phyloP scores from a whole-genome alignment of 352 stramenopile genomes.

The Phytophthora capsici region DNA sequence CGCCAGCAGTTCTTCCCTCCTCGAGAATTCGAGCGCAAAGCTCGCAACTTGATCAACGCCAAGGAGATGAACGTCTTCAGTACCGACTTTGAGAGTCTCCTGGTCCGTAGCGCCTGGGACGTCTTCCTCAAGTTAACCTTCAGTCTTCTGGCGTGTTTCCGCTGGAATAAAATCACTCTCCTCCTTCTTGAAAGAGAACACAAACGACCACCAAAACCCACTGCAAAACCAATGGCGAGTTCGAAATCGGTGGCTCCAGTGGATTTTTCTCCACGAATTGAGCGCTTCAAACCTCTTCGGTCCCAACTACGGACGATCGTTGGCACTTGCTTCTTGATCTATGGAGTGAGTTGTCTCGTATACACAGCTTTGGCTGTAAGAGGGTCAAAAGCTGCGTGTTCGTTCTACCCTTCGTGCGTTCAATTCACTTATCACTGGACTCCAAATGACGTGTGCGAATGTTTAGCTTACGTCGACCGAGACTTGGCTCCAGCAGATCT shows the following conservation, averaged over 20 bases:
- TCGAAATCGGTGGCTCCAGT: background rate
- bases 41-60: constrained; percentile 37
- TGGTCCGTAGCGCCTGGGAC: constrained; percentile 19
- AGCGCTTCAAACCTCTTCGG: background rate
- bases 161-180: constrained; percentile 34
- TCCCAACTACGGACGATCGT: no score
- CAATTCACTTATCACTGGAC: constrained; percentile 17
- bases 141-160: constrained; percentile 41
- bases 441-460: constrained; percentile 18
- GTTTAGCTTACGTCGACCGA: constrained; percentile 37
- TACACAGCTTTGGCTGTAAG: constrained; percentile 28
- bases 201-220: background rate
- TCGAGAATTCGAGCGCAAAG: constrained; percentile 39
- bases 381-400: constrained; percentile 12
- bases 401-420: constrained; percentile 16
- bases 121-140: constrained; percentile 42
- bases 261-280: background rate
- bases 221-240: background rate
- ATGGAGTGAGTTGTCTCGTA: background rate
- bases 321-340: background rate
- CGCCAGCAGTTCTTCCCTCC: constrained; percentile 47
- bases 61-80: constrained; percentile 47
- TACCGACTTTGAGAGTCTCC: constrained; percentile 37
- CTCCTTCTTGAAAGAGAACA: constrained; percentile 21
- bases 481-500: constrained; percentile 30